These are phyloP conservation scores for Agapanthus africanus DNA, from an alignment of 106 monocot species.

Conservation along the genomic window DNA sequence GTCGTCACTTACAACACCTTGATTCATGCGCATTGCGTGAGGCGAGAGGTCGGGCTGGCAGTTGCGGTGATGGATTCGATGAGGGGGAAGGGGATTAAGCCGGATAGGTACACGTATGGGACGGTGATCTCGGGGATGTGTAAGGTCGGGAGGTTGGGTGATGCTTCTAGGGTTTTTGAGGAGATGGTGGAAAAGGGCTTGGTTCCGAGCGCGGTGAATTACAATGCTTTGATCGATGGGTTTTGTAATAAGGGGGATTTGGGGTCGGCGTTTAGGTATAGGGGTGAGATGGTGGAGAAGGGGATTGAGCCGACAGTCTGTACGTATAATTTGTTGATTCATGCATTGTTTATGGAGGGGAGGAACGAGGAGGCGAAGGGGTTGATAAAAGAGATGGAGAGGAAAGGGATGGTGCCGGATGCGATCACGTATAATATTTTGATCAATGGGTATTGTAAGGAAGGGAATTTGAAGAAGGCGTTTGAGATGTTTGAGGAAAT, in stretches of 20 bases:
- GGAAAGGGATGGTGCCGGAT: slow-evolving; percentile 41
- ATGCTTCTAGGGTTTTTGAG: slow-evolving; percentile 47
- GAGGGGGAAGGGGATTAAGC: slow-evolving; percentile 41
- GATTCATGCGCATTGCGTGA: slow-evolving; percentile 48
- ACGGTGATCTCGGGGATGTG: slow-evolving; percentile 46
- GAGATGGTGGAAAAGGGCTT: slow-evolving; percentile 41
- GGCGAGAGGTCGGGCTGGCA: slow-evolving; percentile 38
- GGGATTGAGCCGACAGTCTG: slow-evolving; percentile 37
- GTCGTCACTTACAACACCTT: slow-evolving; percentile 71
- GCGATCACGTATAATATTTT: slow-evolving; percentile 70
- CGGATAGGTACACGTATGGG: slow-evolving; percentile 63
- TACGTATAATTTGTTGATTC: slow-evolving; percentile 60
- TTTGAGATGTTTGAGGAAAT: slow-evolving; percentile 64
- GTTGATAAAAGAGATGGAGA: slow-evolving; percentile 55
- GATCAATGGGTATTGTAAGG: slow-evolving; percentile 72
- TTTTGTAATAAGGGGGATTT: slow-evolving; percentile 53
- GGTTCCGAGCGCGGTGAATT: slow-evolving; percentile 28
- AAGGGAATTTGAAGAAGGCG: slow-evolving; percentile 53
- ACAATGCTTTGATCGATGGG: slow-evolving; percentile 61
- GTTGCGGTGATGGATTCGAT: slow-evolving; percentile 42
- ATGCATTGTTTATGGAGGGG: slow-evolving; percentile 69
- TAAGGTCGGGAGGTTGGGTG: slow-evolving; percentile 53
- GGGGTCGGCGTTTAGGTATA: slow-evolving; percentile 38
- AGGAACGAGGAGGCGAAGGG: slow-evolving; percentile 28
- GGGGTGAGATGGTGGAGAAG: slow-evolving; percentile 53